Evolutionary conservation across 768 basidiomycete genomes (phyloP).

Genomic region (Porphyrellus cyaneotinctus): DNA sequence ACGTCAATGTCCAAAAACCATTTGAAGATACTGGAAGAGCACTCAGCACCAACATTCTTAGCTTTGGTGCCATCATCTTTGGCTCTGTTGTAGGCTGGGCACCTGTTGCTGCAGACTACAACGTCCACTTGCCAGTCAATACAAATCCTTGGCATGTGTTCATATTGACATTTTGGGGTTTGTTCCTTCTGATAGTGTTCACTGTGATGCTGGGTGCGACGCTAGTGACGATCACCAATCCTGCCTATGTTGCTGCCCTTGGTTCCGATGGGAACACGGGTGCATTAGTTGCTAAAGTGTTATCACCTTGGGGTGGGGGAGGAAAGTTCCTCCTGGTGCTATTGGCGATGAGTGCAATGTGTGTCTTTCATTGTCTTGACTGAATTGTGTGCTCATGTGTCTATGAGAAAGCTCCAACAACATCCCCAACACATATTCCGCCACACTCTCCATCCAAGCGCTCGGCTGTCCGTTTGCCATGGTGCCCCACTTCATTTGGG

Average conservation of each 20-base stretch:
- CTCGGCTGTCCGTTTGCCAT: conserved; percentile 42
- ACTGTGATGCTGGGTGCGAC: conserved; percentile 34
- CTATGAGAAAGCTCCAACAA: conserved; percentile 32
- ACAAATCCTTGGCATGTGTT: conserved; percentile 44
- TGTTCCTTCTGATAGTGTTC: conserved; percentile 46
- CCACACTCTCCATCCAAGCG: conserved; percentile 44
- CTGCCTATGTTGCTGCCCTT: conserved; percentile 39
- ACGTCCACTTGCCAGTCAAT: conserved; percentile 44
- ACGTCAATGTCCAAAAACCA: conserved; percentile 40
- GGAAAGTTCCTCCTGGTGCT: conserved; percentile 41
- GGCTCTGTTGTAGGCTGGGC: conserved; percentile 48
- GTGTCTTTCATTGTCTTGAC: conserved; percentile 13
- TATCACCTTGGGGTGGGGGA: conserved; percentile 42
- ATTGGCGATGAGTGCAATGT: conserved; percentile 43
- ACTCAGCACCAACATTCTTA: conserved; percentile 45
- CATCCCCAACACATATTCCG: conserved; percentile 44
- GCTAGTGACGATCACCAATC: conserved; percentile 40
- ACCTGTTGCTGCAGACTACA: conserved; percentile 52
- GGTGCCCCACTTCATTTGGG: conserved; percentile 46
- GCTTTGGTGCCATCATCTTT: conserved; percentile 51
- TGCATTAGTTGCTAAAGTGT: conserved; percentile 40
- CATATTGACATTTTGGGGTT: conserved; percentile 45
- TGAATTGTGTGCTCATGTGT: background rate
- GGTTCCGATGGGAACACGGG: conserved; percentile 38
- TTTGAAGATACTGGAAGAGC: conserved; percentile 42